Evolutionary conservation across 805 yeast species (phyloP), one percentile per base, ranked within the genome.

Genomic region (Nadsonia fulvescens): DNA sequence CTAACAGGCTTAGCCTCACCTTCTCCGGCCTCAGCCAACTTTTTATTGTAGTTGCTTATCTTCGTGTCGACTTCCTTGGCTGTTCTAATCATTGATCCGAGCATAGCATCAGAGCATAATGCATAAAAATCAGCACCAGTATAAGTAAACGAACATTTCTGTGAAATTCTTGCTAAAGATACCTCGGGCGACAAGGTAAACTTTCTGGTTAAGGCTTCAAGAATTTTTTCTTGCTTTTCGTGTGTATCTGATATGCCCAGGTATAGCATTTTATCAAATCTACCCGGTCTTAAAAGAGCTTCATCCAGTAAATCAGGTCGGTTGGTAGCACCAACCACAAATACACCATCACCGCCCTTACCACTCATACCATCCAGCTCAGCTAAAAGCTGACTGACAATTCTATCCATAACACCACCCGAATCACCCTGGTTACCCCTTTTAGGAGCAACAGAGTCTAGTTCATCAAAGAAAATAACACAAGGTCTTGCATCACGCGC

Each of bases 41-140:
- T 14, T 11, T 38, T 33, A 42, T 77, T 81, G 37, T 58, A 68
- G 14, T 38, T 33, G 18, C 54, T 51, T 17, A 83, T 61, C 42
- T 72, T 74, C 2, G 36, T 40, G 41, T 89, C 96, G 9, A 76
- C 81, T 18, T 62, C 66, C 6, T 58, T 58, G 1, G 96, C 94
- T 1, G 74, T 70, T 37, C 96, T 57, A 1, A 89, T 77, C 95
- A 89, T 86, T 2, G 96, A 94, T 48, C 81, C 81, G 38, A 86
- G 60, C 89, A 86, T 81, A 0, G 96, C 78, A 49, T 89, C 96
- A 0, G 93, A 76, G 44, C 95, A 81, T 32, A 89, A 54, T 0
- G 96, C 98, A 49, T 89, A 89, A 51, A 89, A 86, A 48, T 89
- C 98, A 4, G 98, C 98, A 36, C 98, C 98, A 0, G 98, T 86